A percentile compares a stretch with the other conserved stretches of the same genome.
Conservation (phyloP, 345 rosid species). For the Microcos paniculata region DNA sequence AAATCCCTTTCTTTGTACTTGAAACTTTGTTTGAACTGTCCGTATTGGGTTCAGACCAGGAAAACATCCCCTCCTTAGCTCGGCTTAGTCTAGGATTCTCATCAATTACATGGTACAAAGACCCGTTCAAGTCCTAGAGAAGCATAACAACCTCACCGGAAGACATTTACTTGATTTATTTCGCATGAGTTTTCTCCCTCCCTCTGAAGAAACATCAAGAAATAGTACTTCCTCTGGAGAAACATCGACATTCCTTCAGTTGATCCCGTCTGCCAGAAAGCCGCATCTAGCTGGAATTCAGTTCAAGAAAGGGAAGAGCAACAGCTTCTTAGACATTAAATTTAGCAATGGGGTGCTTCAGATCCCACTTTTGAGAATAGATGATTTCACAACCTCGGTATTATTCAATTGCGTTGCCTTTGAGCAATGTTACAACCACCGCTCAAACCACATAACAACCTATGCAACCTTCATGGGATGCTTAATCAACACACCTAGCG, state of each 20-base stretch:
- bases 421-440: constrained; percentile 49
- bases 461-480: constrained; percentile 55
- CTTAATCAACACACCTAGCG: constrained; percentile 42
- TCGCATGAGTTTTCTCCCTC: constrained; percentile 42
- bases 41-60: not conserved
- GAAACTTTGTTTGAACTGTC: constrained; percentile 30
- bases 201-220: not conserved
- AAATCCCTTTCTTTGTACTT: constrained; percentile 53
- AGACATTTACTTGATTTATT: constrained; percentile 54
- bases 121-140: constrained; percentile 19
- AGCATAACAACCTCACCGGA: constrained; percentile 22
- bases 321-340: constrained; percentile 45
- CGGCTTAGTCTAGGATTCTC: constrained; percentile 40
- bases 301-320: constrained; percentile 32
- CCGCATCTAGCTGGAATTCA: constrained; percentile 44
- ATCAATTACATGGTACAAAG: constrained; percentile 37
- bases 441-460: constrained; percentile 45
- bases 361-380: constrained; percentile 44
- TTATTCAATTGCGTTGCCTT: constrained; percentile 54
- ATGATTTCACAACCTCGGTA: constrained; percentile 37
- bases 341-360: constrained; percentile 42
- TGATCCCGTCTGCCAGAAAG: constrained; percentile 41
- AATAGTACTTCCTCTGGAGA: not conserved
- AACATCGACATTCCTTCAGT: constrained; percentile 14
- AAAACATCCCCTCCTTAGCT: constrained; percentile 20